These are phyloP conservation scores for Hypsizygus marmoreus DNA, from an alignment of 768 basidiomycete genomes.

Conservation along the genomic window DNA sequence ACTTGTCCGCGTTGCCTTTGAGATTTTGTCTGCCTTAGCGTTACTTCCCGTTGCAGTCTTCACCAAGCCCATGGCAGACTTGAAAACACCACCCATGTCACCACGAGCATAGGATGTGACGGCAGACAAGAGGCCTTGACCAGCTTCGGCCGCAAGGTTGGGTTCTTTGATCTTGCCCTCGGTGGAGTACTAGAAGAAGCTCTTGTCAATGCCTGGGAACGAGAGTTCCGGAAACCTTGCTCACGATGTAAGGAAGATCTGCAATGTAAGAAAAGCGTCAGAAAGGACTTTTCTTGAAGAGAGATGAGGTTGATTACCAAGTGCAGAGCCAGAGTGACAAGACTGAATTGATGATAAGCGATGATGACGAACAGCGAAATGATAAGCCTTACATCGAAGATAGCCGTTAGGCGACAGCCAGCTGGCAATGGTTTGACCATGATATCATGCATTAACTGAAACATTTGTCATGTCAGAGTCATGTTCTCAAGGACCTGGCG, in stretches of 20 bases:
- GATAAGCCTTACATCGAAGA: slow-evolving; percentile 65
- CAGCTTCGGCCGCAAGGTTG: slow-evolving; percentile 84
- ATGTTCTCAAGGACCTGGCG: not conserved
- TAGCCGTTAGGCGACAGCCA: slow-evolving; percentile 87
- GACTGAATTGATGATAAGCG: slow-evolving; percentile 58
- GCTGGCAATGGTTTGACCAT: slow-evolving; percentile 81
- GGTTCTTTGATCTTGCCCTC: slow-evolving; percentile 96
- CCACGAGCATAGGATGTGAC: slow-evolving; percentile 75
- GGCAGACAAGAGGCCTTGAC: slow-evolving; percentile 81
- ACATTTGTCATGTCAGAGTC: slow-evolving; percentile 6
- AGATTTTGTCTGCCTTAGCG: slow-evolving; percentile 61
- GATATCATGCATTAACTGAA: slow-evolving; percentile 70
- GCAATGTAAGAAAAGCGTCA: not conserved
- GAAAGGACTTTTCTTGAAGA: not conserved
- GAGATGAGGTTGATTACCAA: slow-evolving; percentile 49
- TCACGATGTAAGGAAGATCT: slow-evolving; percentile 73
- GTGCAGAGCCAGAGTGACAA: slow-evolving; percentile 87
- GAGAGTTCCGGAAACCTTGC: no score
- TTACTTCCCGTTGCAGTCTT: slow-evolving; percentile 71
- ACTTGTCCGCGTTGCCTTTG: slow-evolving; percentile 69
- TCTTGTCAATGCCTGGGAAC: no score
- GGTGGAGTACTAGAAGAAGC: slow-evolving; percentile 71
- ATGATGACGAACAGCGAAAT: slow-evolving; percentile 4
- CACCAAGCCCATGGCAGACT: slow-evolving; percentile 70
- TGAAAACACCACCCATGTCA: slow-evolving; percentile 79